Conservation (phyloP, 1,284 basidiomycete genomes). For the Trametes sp. region DNA sequence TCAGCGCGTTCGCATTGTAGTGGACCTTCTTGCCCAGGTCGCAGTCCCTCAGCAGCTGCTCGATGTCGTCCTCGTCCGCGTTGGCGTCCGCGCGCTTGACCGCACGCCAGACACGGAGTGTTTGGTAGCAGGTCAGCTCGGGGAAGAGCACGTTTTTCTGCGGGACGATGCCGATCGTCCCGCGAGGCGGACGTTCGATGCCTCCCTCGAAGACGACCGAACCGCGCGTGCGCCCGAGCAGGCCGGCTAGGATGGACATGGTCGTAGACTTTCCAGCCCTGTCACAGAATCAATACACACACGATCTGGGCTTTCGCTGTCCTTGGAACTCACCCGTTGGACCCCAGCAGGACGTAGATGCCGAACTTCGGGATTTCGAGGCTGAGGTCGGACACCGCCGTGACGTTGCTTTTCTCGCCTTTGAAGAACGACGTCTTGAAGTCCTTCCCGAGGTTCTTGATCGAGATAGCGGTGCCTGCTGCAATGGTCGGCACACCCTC, state of each 20-base stretch:
- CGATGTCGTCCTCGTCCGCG: slow-evolving; percentile 59
- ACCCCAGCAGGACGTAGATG: slow-evolving; percentile 79
- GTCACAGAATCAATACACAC: slow-evolving; percentile 20
- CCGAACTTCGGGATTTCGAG: slow-evolving; percentile 72
- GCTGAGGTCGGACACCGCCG: slow-evolving; percentile 69
- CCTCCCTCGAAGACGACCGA: slow-evolving; percentile 70
- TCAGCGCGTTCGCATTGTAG: slow-evolving; percentile 69
- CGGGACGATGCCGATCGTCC: slow-evolving; percentile 78
- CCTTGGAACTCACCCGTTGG: slow-evolving; percentile 62
- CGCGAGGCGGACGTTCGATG: slow-evolving; percentile 57
- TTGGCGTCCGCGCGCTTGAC: slow-evolving; percentile 70
- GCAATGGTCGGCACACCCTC: slow-evolving; percentile 42
- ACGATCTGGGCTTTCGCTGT: no score
- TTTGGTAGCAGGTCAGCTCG: slow-evolving; percentile 78
- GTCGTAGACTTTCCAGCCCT: slow-evolving; percentile 85
- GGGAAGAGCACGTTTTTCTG: slow-evolving; percentile 87
- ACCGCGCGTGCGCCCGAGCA: slow-evolving; percentile 66
- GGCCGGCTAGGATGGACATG: slow-evolving; percentile 70
- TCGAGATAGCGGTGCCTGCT: slow-evolving; percentile 61
- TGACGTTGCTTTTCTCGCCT: slow-evolving; percentile 51
- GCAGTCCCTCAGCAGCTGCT: slow-evolving; percentile 71
- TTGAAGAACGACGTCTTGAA: slow-evolving; percentile 56
- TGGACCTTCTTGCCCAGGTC: slow-evolving; percentile 75
- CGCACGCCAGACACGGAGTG: slow-evolving; percentile 74
- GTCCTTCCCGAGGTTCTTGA: slow-evolving; percentile 65